Base-by-base conservation (phyloP, 805 yeast species). In the Blastobotrys mokoenaii region DNA sequence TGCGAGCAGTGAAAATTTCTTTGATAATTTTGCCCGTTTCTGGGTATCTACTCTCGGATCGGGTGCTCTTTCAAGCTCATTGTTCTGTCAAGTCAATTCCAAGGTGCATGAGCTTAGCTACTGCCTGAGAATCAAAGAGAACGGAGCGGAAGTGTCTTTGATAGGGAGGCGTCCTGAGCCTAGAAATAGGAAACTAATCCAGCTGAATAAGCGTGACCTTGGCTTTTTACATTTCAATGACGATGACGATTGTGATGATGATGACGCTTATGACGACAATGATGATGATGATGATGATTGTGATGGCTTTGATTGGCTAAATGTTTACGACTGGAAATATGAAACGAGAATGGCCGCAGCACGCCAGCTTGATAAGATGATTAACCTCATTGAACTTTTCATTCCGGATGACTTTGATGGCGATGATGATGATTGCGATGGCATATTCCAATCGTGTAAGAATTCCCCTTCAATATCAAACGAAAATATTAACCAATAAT, bases 81-180 rank as follows among this genome's bases (percentile, higher is more conserved):
- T 51, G 3, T 53, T 53, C 37, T 53, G 55, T 38, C 54, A 52
- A 31, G 42, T 52, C 18, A 46, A 50, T 38, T 25, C 43, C 27
- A 30, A 43, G 17, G 43, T 44, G 25, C 39, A 38, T 5, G 51
- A 49, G 16, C 49, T 39, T 31, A 51, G 51, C 43, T 50, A 48
- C 33, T 52, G 56, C 34, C 27, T 47, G 14, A 41, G 43, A 31
- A 35, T 53, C 29, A 32, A 30, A 2, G 43, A 43, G 9, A 20
- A 27, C 9, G 47, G 39, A 12, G 50, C 46, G 5, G 30, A n/a
- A 6, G 37, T 50, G 10, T 47, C 50, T 2, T 37, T 50, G n/a
- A 18, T 38, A 14, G 40, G 35, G 11, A 22, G 17, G 11, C 32
- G n/a, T 25, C 41, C 25, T 7, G 30, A 25, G 20, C 17, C 10